phyloP scores from a whole-genome alignment of 352 stramenopile species.

The Phytophthora pisi region DNA sequence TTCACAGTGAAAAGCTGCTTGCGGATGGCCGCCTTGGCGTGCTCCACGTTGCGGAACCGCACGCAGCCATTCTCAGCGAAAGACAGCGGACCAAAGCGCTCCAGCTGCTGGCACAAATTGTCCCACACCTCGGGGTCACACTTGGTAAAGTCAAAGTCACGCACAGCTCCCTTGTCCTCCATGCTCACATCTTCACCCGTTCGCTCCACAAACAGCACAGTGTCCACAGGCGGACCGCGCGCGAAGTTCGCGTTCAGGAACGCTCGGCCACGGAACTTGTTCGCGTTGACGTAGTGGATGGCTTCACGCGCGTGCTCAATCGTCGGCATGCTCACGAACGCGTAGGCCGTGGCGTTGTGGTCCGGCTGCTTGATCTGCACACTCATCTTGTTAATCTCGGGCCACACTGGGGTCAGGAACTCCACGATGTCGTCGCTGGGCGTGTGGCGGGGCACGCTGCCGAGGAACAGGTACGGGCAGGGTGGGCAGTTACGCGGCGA shows the following conservation, averaged over 20 bases:
- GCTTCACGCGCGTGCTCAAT: conserved; percentile 56
- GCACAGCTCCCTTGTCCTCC: conserved; percentile 49
- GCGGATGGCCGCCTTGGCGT: conserved; percentile 63
- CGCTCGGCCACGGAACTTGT: conserved; percentile 44
- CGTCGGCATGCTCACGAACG: conserved; percentile 70
- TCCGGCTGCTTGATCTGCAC: conserved; percentile 70
- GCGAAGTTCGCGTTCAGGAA: conserved; percentile 75
- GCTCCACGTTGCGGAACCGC: conserved; percentile 56
- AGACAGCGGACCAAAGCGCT: conserved; percentile 55
- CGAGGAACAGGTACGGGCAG: conserved; percentile 73
- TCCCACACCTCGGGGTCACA: conserved; percentile 56
- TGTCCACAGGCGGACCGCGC: conserved; percentile 65
- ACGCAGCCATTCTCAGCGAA: conserved; percentile 51
- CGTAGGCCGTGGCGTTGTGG: conserved; percentile 48
- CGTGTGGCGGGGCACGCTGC: conserved; percentile 58
- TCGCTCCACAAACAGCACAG: conserved; percentile 68
- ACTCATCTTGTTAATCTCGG: conserved; percentile 42
- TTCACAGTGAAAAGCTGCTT: conserved; percentile 53
- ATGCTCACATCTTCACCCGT: conserved; percentile 36
- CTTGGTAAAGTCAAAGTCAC: conserved; percentile 50
- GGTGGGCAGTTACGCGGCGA: conserved; percentile 58
- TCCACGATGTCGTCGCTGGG: conserved; percentile 50
- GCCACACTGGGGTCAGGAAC: conserved; percentile 58
- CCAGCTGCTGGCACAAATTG: conserved; percentile 45
- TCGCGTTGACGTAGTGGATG: conserved; percentile 51